phyloP scores from a whole-genome alignment of 2,329 filamentous ascomycete genomes.

The Botrytis galanthina region DNA sequence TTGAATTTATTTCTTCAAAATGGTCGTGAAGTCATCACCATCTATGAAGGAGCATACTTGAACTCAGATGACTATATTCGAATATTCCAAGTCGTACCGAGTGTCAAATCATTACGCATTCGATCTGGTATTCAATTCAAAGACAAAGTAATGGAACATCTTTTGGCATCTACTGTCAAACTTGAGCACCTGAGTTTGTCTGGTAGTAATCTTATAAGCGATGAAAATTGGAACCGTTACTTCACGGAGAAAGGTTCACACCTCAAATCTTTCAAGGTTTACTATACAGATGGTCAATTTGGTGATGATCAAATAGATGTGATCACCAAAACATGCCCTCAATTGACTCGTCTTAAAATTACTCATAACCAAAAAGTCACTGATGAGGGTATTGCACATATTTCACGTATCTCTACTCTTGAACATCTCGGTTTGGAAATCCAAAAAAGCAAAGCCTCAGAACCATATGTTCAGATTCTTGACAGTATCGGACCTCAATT shows the following conservation, averaged over 20 bases:
- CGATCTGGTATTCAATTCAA: conserved; percentile 91
- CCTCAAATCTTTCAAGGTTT: conserved; percentile 71
- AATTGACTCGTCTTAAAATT: conserved; percentile 74
- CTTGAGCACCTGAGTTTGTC: conserved; percentile 77
- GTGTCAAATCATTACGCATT: conserved; percentile 68
- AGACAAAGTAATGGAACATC: conserved; percentile 76
- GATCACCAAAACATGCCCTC: conserved; percentile 64
- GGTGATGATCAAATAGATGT: conserved; percentile 64
- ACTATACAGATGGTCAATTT: conserved; percentile 81
- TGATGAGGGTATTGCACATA: conserved; percentile 60
- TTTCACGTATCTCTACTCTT: conserved; percentile 62
- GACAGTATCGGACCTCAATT: conserved; percentile 61
- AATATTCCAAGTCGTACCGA: conserved; percentile 74
- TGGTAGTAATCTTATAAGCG: conserved; percentile 78
- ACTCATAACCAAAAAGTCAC: conserved; percentile 75
- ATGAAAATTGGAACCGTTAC: conserved; percentile 70
- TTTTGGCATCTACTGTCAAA: conserved; percentile 66
- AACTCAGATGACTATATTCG: conserved; percentile 72
- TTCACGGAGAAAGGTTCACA: conserved; percentile 63
- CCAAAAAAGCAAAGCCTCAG: conserved; percentile 52
- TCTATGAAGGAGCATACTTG: conserved; percentile 64
- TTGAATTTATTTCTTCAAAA: conserved; percentile 57
- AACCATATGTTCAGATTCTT: conserved; percentile 61
- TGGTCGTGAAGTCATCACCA: conserved; percentile 48
- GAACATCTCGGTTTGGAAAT: conserved; percentile 75